phyloP scores from a whole-genome alignment of 2,329 filamentous ascomycete species.

The Diaporthe caulivora region DNA sequence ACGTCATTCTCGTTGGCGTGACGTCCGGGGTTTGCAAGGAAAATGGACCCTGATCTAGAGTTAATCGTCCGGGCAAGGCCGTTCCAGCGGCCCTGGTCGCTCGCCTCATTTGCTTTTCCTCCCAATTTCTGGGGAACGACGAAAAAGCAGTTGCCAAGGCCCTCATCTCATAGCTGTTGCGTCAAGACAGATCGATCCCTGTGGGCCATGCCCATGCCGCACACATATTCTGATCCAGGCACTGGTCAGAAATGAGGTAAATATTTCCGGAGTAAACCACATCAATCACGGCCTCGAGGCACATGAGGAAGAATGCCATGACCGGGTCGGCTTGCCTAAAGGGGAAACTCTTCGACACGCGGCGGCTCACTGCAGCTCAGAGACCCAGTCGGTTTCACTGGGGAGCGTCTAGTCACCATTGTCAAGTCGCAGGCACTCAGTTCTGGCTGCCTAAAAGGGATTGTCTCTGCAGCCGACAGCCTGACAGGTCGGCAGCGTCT shows the following conservation, averaged over 20 bases:
- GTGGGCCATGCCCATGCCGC: conserved; percentile 11
- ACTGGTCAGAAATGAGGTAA: neutral
- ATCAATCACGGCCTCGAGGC: neutral
- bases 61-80: conserved; percentile 3
- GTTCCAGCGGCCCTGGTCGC: conserved; percentile 1
- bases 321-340: conserved; percentile 21
- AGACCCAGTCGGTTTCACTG: conserved; percentile 13
- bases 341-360: neutral
- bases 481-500: neutral
- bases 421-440: conserved; percentile 7
- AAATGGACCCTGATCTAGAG: conserved; percentile 23
- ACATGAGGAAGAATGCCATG: neutral
- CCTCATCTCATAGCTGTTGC: conserved; percentile 24
- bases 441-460: neutral
- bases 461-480: conserved; percentile 24
- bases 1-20: conserved; percentile 2
- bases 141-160: conserved; percentile 29
- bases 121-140: conserved; percentile 14
- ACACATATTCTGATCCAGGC: neutral
- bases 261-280: neutral
- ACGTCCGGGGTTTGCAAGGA: conserved; percentile 2
- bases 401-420: neutral
- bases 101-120: conserved; percentile 23
- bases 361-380: neutral
- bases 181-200: conserved; percentile 7